Base-by-base conservation (phyloP, 2,329 filamentous ascomycete species). In the Neopestalotiopsis clavispora region DNA sequence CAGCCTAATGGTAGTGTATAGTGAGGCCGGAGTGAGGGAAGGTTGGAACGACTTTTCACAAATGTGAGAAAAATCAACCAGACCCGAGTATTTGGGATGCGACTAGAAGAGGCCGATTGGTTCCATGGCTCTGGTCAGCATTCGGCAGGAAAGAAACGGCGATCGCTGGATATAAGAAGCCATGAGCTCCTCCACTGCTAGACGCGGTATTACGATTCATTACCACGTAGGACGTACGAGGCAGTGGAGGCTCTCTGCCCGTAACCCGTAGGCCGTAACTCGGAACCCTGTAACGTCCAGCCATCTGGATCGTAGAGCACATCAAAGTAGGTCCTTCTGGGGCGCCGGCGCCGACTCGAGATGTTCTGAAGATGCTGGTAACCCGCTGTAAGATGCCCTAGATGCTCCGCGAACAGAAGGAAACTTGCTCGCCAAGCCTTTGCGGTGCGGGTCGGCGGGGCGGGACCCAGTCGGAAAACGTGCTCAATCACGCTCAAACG, bases 361-460 rank as follows among this genome's bases (percentile, higher is more conserved):
- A 23, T n/a, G 45, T 20, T 52, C 45, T 20, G 34, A 30, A 23
- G 34, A 30, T 34, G 60, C 30, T 14, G 30, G 23, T 28, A 28
- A 28, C 28, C 28, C 20, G 59, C 32, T 34, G 59, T 13, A 5
- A 49, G 42, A 49, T 49, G 42, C 14, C 42, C 7, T 10, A 63
- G 34, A 42, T 14, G 63, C 63, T 42, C 40, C 28, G 49, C 13
- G 49, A 30, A 14, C 45, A 38, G 17, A 57, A 23, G 34, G 63
- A 66, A 66, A 66, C 63, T 66, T 66, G 63, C 63, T 66, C 63
- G 63, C 63, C 63, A 66, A 66, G 63, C 23, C 45, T 10, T 52
- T 9, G 32, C 20, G 6, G 52, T 66, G 63, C 34, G 63, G 42
- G 40, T 66, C 49, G 23, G 42, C 28, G 63, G 42, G 23, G 63